Conservation (phyloP, 805 yeast species). For the Candida corydali region DNA sequence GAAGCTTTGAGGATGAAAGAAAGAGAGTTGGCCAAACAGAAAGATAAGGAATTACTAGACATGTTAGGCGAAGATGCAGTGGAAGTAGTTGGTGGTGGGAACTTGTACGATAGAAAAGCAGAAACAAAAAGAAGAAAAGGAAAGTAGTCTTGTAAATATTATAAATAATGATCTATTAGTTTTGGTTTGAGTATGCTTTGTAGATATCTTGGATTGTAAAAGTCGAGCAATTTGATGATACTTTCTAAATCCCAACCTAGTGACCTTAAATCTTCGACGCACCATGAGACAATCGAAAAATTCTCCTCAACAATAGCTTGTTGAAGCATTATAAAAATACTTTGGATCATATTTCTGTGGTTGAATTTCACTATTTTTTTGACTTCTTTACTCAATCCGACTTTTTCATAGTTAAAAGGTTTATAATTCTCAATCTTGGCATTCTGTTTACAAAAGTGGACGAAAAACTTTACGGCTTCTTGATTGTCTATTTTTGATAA, state of each 20-base stretch:
- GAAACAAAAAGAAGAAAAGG: slow-evolving; percentile 30
- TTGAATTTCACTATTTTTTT: background rate
- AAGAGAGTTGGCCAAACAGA: slow-evolving; percentile 6
- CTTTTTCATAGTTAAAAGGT: slow-evolving; percentile 5
- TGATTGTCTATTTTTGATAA: background rate
- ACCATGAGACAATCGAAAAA: slow-evolving; percentile 21
- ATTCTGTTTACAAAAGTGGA: background rate
- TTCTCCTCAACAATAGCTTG: slow-evolving; percentile 24
- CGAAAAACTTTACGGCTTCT: slow-evolving; percentile 1
- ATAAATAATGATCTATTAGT: background rate
- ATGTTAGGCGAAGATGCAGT: slow-evolving; percentile 55
- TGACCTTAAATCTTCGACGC: slow-evolving; percentile 24
- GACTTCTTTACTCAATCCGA: background rate
- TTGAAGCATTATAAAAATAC: slow-evolving; percentile 18
- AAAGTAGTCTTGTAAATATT: background rate
- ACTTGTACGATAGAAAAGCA: slow-evolving; percentile 44
- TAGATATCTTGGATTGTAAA: slow-evolving; percentile 7
- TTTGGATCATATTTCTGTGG: slow-evolving; percentile 14
- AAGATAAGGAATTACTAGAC: slow-evolving; percentile 49
- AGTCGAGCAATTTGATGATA: background rate
- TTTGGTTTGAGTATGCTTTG: slow-evolving; percentile 2
- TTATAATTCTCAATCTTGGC: background rate
- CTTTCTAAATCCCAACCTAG: slow-evolving; percentile 19
- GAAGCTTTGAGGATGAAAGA: slow-evolving; percentile 11
- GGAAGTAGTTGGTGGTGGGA: slow-evolving; percentile 52